These are phyloP conservation scores for Lichtheimia ramosa DNA, from an alignment of 371 early-diverging fungal genomes.

Conservation along the genomic window DNA sequence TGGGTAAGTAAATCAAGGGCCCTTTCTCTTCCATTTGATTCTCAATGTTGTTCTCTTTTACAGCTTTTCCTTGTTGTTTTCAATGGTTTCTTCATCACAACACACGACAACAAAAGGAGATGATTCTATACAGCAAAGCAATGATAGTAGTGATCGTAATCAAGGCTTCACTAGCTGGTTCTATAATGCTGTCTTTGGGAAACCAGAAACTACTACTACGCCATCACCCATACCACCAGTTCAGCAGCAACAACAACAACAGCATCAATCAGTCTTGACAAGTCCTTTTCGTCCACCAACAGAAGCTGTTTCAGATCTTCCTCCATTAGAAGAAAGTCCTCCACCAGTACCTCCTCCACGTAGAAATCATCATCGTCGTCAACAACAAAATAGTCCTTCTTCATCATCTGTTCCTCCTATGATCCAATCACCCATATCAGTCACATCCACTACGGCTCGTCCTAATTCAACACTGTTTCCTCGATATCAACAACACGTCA, in stretches of 20 bases:
- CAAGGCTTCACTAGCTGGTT: slow-evolving; percentile 10
- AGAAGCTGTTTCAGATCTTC: background rate
- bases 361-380: background rate
- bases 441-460: background rate
- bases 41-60: background rate
- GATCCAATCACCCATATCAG: no score
- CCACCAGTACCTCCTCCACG: slow-evolving; percentile 7
- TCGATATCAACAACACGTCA: slow-evolving; percentile 1
- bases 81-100: background rate
- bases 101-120: background rate
- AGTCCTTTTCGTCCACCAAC: slow-evolving; percentile 3
- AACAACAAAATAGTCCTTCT: background rate
- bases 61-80: no score
- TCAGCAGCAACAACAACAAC: background rate
- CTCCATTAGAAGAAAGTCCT: slow-evolving; percentile 1
- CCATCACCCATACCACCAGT: background rate
- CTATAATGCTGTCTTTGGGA: slow-evolving; percentile 12
- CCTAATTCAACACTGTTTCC: background rate
- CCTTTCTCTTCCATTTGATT: background rate
- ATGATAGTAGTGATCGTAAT: background rate
- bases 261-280: background rate
- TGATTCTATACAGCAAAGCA: background rate
- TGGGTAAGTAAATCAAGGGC: background rate
- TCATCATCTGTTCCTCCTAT: no score
- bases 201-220: background rate